Evolutionary conservation across 2,329 filamentous ascomycete genomes (phyloP), one percentile per base, ranked within the genome.

Genomic region (Cytospora mali): DNA sequence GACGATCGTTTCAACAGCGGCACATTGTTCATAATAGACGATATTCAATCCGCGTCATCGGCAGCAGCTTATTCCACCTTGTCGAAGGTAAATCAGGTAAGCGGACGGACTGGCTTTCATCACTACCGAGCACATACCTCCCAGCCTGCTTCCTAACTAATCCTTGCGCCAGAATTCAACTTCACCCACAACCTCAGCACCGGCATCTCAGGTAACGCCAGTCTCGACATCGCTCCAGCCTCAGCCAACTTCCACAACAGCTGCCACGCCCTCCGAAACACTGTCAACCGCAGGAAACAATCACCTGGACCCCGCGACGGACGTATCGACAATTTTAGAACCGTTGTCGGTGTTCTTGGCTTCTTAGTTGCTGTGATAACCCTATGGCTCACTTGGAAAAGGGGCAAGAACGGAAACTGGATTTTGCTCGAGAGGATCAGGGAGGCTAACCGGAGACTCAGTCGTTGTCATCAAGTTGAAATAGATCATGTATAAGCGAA

Each of bases 301-400:
- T 14, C 25, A 35, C 18, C 33, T 53, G 2, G 50, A 13, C 3
- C 25, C 23, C 50, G 50, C 50, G 11, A 18, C 25, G n/a, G 50
- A 53, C 14, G 50, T 53, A 16, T 53, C 50, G 25, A 53, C 50
- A 27, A 53, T 53, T 21, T 4, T 53, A 18, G 50, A n/a, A n/a
- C 50, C 21, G 50, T 11, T 31, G 50, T 53, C 31, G 50, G 50
- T 21, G 50, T 53, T 2, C 31, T 28, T 31, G 50, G 50, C 9
- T 53, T 53, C 16, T 4, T 53, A 11, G 25, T 53, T 3, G 25
- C 50, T 3, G 6, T 53, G 10, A n/a, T 29, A 4, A 53, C 27
- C 28, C 27, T 53, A 14, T 53, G 50, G 50, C 16, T 29, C 50
- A 21, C 11, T 27, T 53, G 25, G 25, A 53, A 6, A 10, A 52